Evolutionary conservation across 306 rosid genomes (phyloP), one percentile per base, ranked within the genome.

Genomic region (Macrotyloma uniflorum): DNA sequence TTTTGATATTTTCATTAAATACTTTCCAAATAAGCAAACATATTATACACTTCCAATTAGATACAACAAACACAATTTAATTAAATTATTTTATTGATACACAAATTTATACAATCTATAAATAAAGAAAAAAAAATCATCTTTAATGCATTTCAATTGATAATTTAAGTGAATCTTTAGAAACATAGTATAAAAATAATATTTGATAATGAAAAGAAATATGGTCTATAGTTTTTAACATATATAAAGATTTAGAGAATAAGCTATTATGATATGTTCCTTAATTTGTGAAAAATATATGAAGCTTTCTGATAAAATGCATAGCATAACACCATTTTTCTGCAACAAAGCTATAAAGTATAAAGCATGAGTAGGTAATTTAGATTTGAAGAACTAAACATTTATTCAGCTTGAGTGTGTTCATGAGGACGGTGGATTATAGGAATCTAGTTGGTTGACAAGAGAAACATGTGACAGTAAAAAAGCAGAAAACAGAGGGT

Each of bases 381-480:
- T 62, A 67, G 10, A 22, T 20, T 66, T 42, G 22, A 55, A 70
- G 62, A 47, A 76, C 19, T 26, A 76, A 55, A 6, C n/a, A 38
- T 13, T 43, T 55, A 74, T 28, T 59, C 58, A 28, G 70, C 76
- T 82, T 62, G 82, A 74, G 47, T 74, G 46, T 3, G 72, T 51
- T n/a, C 12, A 51, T 32, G 68, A 38, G 51, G 75, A 22, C 11
- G 83, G 78, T 77, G 51, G 83, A 35, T 13, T 57, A 70, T 70
- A 55, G 76, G 68, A 65, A 65, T 38, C 0, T 38, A 65, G 71
- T 38, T 58, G 68, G 79, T 62, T 30, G 74, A 74, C 42, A 51
- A 78, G 43, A 73, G 83, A 68, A 74, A 36, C 81, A 51, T 32
- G 69, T 35, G 42, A 80, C 54, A 82, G 86, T 45, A 74, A 53